Base-by-base conservation (phyloP, 345 rosid genomes). In the Gossypium arboreum region DNA sequence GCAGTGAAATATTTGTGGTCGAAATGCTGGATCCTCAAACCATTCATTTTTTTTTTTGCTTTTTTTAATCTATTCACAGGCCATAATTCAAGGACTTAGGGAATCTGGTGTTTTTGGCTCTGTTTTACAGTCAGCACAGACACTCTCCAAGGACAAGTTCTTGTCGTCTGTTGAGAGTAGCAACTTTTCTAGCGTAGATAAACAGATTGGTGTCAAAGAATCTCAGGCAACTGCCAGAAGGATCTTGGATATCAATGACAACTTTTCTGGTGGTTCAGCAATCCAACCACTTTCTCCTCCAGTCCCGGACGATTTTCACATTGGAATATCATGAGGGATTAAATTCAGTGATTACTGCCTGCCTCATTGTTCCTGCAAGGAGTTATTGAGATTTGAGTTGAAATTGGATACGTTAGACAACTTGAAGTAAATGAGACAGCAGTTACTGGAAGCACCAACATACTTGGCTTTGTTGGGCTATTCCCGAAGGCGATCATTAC, bases 281-380 rank as follows among this genome's bases (percentile, higher is more conserved):
- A 34, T 88, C 55, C 90, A 94, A 61, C 97, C 94, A 3, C 78
- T 83, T 62, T 83, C 97, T 39, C 86, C 97, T 75, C 97, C 95
- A 68, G 79, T 73, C 43, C 71, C 63, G 34, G 73, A 81, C 73
- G 71, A 79, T 7, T n/a, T 45, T 57, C 56, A 61, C 64, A 41
- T 52, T 4, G 80, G 78, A n/a, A 72, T 76, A 74, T 79, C 72
- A 47, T 27, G 27, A 41, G 67, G 13, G 71, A 20, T 58, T 41
- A 27, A 41, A 59, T 44, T 56, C 67, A 7, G 41, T 50, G n/a
- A 47, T 68, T 48, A 47, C 72, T 24, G 72, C 18, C 72, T 22
- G 71, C 55, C 17, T 66, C 54, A 66, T 18, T 20, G 54, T 44
- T 44, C 22, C 54, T 66, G 54, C 39, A 45, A 67, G 12, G 69